These are phyloP conservation scores for Sedum album DNA, from an alignment of 164 flowering plant genomes.

Conservation along the genomic window DNA sequence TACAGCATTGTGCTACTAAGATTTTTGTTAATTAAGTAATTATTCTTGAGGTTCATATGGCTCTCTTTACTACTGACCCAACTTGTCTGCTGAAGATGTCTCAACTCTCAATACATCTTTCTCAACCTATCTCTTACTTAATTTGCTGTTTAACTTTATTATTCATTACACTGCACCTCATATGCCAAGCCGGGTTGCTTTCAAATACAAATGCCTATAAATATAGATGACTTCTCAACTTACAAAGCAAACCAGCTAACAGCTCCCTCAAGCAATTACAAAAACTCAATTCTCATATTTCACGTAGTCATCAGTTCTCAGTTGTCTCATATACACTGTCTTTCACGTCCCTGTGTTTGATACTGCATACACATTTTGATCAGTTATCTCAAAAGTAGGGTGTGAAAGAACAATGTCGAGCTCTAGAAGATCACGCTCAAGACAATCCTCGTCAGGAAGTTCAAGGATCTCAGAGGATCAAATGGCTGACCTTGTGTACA, in stretches of 20 bases:
- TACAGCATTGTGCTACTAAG: not conserved
- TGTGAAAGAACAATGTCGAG: not conserved
- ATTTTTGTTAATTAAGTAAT: not conserved
- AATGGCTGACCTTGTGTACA: conserved; percentile 70
- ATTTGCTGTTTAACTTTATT: not conserved
- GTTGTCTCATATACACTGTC: not conserved
- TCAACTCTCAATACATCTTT: not conserved
- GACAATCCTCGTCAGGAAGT: conserved; percentile 35
- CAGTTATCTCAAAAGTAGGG: not conserved
- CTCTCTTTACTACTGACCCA: not conserved
- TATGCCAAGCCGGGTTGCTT: not conserved
- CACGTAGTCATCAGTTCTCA: not conserved
- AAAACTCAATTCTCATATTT: not conserved
- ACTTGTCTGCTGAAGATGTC: not conserved
- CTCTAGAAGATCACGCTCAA: conserved; percentile 70
- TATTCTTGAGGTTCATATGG: conserved; percentile 4
- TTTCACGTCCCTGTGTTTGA: not conserved
- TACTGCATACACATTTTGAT: not conserved
- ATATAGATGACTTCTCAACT: not conserved
- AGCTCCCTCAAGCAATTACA: not conserved
- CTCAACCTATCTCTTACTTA: not conserved
- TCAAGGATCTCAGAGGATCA: conserved; percentile 71
- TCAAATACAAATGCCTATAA: not conserved
- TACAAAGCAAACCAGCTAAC: not conserved
- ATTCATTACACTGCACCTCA: not conserved